phyloP scores from a whole-genome alignment of 1,284 basidiomycete genomes.

The Ustilago esculenta region DNA sequence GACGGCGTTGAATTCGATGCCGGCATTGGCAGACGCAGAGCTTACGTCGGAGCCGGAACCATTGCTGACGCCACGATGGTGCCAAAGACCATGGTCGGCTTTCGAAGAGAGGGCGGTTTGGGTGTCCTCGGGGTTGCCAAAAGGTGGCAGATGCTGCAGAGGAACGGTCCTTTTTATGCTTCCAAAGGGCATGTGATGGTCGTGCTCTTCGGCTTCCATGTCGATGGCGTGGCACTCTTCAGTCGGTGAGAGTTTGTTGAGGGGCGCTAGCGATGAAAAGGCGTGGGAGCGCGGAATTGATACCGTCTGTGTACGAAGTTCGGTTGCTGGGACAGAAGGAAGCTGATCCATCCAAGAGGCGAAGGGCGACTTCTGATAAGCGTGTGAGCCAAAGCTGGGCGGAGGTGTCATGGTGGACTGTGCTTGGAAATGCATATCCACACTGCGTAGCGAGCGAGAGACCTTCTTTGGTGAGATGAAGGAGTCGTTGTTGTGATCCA shows the following conservation, averaged over 20 bases:
- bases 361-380: constrained; percentile 48
- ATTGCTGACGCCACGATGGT: constrained; percentile 33
- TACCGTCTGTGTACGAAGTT: constrained; percentile 14
- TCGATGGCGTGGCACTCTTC: constrained; percentile 30
- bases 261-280: constrained; percentile 44
- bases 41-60: constrained; percentile 42
- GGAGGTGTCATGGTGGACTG: constrained; percentile 54
- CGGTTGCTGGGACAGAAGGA: constrained; percentile 28
- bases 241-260: constrained; percentile 30
- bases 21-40: constrained; percentile 27
- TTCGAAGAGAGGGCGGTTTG: neutral
- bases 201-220: constrained; percentile 12
- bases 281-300: constrained; percentile 47
- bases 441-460: constrained; percentile 9
- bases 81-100: constrained; percentile 20
- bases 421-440: constrained; percentile 24
- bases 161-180: constrained; percentile 41
- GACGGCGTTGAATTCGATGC: constrained; percentile 26
- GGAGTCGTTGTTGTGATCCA: constrained; percentile 26
- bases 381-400: constrained; percentile 41
- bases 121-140: constrained; percentile 11
- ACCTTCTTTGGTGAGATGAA: constrained; percentile 29
- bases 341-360: constrained; percentile 26
- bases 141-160: constrained; percentile 23
- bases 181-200: constrained; percentile 5